phyloP scores from a whole-genome alignment of 139 green algal species.

The Chlamydomonas applanata region DNA sequence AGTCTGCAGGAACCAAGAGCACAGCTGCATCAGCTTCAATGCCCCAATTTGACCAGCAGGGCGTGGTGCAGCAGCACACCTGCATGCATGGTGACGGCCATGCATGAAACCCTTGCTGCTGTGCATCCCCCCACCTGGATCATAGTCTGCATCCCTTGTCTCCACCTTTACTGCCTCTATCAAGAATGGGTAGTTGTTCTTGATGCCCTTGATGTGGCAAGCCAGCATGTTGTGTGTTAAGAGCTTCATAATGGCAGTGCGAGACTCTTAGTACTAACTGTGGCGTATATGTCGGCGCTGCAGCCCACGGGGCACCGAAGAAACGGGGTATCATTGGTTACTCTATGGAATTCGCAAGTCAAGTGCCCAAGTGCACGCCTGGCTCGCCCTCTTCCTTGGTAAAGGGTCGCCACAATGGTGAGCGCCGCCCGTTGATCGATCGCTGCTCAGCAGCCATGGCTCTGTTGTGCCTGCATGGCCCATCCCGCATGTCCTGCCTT shows the following conservation, averaged over 20 bases:
- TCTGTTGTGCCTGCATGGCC: too few relatives aligned
- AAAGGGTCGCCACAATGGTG: too few relatives aligned
- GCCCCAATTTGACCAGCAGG: too few relatives aligned
- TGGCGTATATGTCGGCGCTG: too few relatives aligned
- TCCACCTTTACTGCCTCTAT: constrained; percentile 83
- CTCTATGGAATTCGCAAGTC: background rate
- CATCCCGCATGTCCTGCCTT: background rate
- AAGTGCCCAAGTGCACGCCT: too few relatives aligned
- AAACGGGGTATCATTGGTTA: background rate
- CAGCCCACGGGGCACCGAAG: too few relatives aligned
- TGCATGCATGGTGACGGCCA: background rate
- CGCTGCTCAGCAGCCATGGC: too few relatives aligned
- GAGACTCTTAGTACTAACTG: too few relatives aligned
- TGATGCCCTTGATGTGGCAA: constrained; percentile 93
- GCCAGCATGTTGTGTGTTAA: constrained; percentile 97
- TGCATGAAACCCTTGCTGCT: background rate
- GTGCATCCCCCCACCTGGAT: constrained; percentile 50
- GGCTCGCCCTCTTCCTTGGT: background rate
- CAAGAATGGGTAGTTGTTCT: constrained; percentile 89
- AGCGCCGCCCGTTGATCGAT: too few relatives aligned
- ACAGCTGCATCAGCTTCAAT: background rate
- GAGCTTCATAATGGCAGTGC: constrained; percentile 87
- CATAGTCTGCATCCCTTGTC: constrained; percentile 80
- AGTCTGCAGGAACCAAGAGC: constrained; percentile 53
- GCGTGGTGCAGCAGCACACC: background rate